Conservation (phyloP, 2,329 filamentous ascomycete species). For the Sporothrix humicola region DNA sequence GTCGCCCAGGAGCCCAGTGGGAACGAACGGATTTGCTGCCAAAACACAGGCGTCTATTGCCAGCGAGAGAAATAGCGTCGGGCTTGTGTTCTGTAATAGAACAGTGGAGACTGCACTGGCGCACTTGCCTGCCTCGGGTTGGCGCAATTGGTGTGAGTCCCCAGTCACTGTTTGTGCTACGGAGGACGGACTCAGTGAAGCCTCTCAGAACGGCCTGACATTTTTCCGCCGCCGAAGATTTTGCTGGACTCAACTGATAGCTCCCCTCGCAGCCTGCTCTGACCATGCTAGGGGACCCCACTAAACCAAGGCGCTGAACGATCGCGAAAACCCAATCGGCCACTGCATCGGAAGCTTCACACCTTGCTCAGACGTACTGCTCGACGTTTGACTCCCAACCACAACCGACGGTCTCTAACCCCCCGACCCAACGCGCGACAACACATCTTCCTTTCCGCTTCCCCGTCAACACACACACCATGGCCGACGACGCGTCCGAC, state of each 20-base stretch:
- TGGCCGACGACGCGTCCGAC: constrained; percentile 84
- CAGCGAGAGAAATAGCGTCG: constrained; percentile 9
- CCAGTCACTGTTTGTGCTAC: neutral
- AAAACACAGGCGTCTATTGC: neutral
- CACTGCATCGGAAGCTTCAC: constrained; percentile 13
- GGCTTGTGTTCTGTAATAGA: neutral
- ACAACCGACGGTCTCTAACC: neutral
- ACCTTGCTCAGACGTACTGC: constrained; percentile 25
- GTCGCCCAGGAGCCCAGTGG: neutral
- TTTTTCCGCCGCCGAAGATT: constrained; percentile 30
- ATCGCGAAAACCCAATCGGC: constrained; percentile 26
- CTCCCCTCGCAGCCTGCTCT: neutral
- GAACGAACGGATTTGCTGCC: neutral
- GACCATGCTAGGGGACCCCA: neutral
- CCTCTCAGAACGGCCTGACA: constrained; percentile 13
- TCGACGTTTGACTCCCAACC: neutral
- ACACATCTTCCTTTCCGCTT: too few relatives aligned
- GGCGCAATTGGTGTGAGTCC: neutral
- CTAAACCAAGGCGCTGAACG: constrained; percentile 19
- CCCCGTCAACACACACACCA: neutral
- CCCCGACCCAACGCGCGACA: neutral
- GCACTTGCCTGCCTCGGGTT: constrained; percentile 7
- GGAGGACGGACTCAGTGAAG: too few relatives aligned
- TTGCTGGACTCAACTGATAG: neutral
- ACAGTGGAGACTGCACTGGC: neutral